Conservation (phyloP, 306 rosid species). For the Calophaca sinica region DNA sequence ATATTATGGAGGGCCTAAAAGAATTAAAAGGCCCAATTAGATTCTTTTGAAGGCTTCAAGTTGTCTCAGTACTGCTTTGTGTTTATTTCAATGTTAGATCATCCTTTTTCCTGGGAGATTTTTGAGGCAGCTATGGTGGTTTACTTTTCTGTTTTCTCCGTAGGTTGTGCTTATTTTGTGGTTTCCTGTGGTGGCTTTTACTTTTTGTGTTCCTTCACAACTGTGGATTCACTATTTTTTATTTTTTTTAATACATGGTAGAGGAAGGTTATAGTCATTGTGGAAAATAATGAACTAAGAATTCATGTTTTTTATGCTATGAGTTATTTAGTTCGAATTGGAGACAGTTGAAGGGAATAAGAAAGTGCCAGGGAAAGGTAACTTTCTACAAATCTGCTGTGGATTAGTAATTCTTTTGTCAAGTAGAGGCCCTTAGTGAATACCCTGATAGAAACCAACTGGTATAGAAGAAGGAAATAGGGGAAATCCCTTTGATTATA, state of each 20-base stretch:
- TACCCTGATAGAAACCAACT: too few species aligned
- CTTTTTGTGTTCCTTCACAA: constrained; percentile 2
- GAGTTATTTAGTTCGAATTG: neutral
- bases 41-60: neutral
- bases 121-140: constrained; percentile 3
- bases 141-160: neutral
- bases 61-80: constrained; percentile 1
- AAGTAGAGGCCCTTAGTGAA: constrained; percentile 10
- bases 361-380: constrained; percentile 20
- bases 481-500: too few species aligned
- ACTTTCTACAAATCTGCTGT: neutral
- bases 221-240: neutral
- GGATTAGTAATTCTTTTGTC: constrained; percentile 12
- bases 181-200: constrained; percentile 1
- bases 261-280: constrained; percentile 10
- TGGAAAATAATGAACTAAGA: constrained; percentile 33
- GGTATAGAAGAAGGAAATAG: too few species aligned
- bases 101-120: constrained; percentile 9
- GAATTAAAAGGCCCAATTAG: neutral
- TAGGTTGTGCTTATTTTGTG: constrained; percentile 1
- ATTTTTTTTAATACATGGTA: neutral
- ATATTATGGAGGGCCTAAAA: neutral
- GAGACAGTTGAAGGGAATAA: constrained; percentile 13
- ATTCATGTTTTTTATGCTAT: constrained; percentile 9
- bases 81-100: constrained; percentile 2